Evolutionary conservation across 164 flowering plant genomes (phyloP).

Genomic region (Aristolochia contorta): DNA sequence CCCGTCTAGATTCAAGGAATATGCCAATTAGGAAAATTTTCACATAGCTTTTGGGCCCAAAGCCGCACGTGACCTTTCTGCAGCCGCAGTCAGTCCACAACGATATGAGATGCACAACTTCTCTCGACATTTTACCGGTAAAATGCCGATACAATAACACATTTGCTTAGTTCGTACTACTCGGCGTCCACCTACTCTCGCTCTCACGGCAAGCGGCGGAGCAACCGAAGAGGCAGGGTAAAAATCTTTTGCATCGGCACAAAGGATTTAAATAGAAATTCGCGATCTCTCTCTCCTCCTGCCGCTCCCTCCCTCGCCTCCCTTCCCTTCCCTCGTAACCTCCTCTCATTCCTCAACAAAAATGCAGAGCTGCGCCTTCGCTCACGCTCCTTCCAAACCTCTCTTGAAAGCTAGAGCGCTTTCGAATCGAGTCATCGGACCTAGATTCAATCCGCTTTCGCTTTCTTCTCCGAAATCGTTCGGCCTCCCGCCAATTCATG

Average conservation of each 20-base stretch:
- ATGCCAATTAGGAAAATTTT: too few relatives aligned
- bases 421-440: constrained; percentile 4
- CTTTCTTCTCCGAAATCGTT: constrained; percentile 14
- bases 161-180: too few relatives aligned
- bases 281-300: background rate
- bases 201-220: background rate
- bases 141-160: too few relatives aligned
- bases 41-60: too few relatives aligned
- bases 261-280: background rate
- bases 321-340: background rate
- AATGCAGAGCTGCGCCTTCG: constrained; percentile 46
- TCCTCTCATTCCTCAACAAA: constrained; percentile 3
- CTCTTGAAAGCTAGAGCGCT: constrained; percentile 14
- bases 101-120: too few relatives aligned
- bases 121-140: too few relatives aligned
- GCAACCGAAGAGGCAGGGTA: background rate
- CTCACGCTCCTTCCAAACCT: constrained; percentile 26
- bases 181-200: background rate
- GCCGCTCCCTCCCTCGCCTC: constrained; percentile 2
- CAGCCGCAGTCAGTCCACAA: too few relatives aligned
- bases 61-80: too few relatives aligned
- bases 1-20: too few relatives aligned
- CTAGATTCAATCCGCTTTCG: constrained; percentile 15
- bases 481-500: constrained; percentile 21
- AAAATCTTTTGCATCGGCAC: background rate